A percentile compares a stretch with the other conserved stretches of the same genome.
Conservation (phyloP, 2,329 filamentous ascomycete genomes). For the Ophiocordyceps australis region DNA sequence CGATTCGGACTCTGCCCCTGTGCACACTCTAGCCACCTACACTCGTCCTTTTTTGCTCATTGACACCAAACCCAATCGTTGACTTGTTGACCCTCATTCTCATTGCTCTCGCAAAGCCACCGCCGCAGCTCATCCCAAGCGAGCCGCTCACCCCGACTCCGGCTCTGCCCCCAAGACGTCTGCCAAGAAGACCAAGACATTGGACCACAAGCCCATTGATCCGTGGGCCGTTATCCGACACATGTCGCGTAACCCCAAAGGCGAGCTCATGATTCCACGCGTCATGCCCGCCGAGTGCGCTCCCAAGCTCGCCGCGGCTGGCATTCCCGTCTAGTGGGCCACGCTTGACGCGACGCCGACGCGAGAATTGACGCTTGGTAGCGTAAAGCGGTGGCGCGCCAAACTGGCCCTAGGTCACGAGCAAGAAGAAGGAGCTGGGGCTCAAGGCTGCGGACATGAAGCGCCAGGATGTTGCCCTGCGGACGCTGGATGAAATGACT, state of each 20-base stretch:
- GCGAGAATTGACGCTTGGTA: conserved; percentile 4
- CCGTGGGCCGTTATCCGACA: too few relatives aligned
- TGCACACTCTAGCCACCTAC: too few relatives aligned
- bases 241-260: conserved; percentile 3
- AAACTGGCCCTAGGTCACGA: conserved; percentile 5
- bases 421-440: conserved; percentile 5
- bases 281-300: conserved; percentile 4
- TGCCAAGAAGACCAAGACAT: too few relatives aligned
- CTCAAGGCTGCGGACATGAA: conserved; percentile 5
- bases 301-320: conserved; percentile 2
- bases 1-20: too few relatives aligned
- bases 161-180: too few relatives aligned
- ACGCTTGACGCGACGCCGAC: conserved; percentile 5
- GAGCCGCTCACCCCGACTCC: too few relatives aligned
- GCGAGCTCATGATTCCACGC: conserved; percentile 4
- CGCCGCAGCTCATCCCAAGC: too few relatives aligned
- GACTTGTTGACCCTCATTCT: too few relatives aligned
- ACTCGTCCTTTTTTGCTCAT: too few relatives aligned
- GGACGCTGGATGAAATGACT: conserved; percentile 1
- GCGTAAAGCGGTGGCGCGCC: conserved; percentile 6
- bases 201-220: too few relatives aligned
- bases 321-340: conserved; percentile 4
- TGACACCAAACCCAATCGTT: too few relatives aligned
- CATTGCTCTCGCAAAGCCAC: too few relatives aligned
- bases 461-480: conserved; percentile 5